These are phyloP conservation scores for Vanderwaltozyma yarrowii DNA, from an alignment of 805 yeast species.

Conservation along the genomic window DNA sequence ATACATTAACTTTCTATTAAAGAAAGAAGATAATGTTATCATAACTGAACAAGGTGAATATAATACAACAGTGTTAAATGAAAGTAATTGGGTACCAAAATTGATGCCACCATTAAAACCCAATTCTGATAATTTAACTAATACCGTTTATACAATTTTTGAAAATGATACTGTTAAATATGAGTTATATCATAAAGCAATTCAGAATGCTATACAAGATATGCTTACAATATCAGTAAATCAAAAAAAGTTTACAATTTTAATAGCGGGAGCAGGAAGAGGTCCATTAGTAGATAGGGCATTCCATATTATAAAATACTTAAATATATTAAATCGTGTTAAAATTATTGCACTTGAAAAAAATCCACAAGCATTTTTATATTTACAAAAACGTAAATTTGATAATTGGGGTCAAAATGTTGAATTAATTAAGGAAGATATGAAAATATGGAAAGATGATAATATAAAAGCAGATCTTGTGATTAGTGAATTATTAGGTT, in stretches of 20 bases:
- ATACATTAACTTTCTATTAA: constrained; percentile 35
- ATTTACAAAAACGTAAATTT: constrained; percentile 39
- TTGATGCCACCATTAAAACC: constrained; percentile 64
- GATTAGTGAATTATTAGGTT: constrained; percentile 76
- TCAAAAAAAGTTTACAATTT: constrained; percentile 29
- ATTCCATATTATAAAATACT: constrained; percentile 31
- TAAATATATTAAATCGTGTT: constrained; percentile 17
- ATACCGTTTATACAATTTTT: constrained; percentile 54
- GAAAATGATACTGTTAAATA: constrained; percentile 67
- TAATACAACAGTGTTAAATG: neutral
- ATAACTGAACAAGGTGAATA: neutral
- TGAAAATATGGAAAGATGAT: constrained; percentile 40
- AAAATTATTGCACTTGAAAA: constrained; percentile 60
- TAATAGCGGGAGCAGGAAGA: constrained; percentile 80
- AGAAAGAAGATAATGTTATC: constrained; percentile 22
- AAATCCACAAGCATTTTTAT: constrained; percentile 48
- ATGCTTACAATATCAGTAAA: constrained; percentile 8
- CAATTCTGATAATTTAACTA: constrained; percentile 42
- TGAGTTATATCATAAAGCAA: constrained; percentile 54
- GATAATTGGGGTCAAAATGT: constrained; percentile 46
- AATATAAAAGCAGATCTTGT: constrained; percentile 41
- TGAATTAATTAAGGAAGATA: constrained; percentile 45
- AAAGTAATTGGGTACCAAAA: constrained; percentile 10
- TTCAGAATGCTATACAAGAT: constrained; percentile 41
- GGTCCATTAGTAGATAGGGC: constrained; percentile 66